Evolutionary conservation across 768 basidiomycete species (phyloP), one percentile per base, ranked within the genome.

Genomic region (Psilocybe sp.): DNA sequence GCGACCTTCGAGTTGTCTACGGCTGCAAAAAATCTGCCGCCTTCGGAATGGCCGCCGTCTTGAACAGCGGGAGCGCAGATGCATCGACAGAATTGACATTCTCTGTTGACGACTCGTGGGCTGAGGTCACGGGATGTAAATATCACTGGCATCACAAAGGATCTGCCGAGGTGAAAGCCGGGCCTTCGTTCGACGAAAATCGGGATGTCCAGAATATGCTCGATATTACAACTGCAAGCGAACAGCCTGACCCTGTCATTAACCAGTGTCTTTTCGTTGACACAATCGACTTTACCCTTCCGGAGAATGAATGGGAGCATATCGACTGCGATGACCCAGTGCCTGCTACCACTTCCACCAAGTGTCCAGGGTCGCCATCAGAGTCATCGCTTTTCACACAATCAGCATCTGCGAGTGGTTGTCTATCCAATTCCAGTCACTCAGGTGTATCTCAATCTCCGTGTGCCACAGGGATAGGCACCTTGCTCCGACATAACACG

Each of bases 21-120:
- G 56, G 56, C 5, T 40, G 33, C 44, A 39, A 54, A 44, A 52
- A 54, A 23, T 37, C 47, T 2, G 31, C 45, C 10, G 42, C 53
- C n/a, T 58, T 53, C 50, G 56, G 56, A 5, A 52, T 58, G 14
- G 56, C 49, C 8, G 44, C 55, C 7, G 46, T 53, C n/a, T n/a
- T 46, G 9, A 40, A 44, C 38, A 7, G n/a, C 7, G 23, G 23
- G 23, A 7, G n/a, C 3, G 16, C 42, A 15, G 37, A 50, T 2
- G 19, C 12, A 3, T 16, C 37, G 40, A 23, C 14, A 14, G 12
- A 15, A n/a, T 31, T 47, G 37, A 38, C 14, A 13, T 39, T 38
- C 18, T 13, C 13, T 4, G 20, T 39, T 13, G 40, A 16, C 23
- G 38, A 18, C n/a, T 20, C n/a, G 38, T n/a, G 14, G 28, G 5